phyloP scores from a whole-genome alignment of 805 yeast genomes.

The Metschnikowia continentalis region DNA sequence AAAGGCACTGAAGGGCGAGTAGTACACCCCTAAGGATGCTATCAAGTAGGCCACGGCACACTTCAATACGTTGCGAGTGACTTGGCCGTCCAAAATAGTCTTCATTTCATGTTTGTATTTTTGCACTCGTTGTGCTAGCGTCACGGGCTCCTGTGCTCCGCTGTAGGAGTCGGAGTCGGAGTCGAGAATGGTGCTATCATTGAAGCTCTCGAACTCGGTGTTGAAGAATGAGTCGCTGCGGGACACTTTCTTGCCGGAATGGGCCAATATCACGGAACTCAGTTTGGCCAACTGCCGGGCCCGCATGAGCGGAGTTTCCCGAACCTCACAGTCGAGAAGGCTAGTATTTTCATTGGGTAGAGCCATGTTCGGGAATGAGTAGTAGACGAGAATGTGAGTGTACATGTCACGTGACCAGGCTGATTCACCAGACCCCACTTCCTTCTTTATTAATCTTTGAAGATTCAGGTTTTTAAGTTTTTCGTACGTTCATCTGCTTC shows the following conservation, averaged over 20 bases:
- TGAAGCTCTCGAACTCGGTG: slow-evolving; percentile 22
- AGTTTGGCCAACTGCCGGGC: slow-evolving; percentile 15
- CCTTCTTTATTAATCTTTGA: too few species aligned
- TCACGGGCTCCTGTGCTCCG: neutral
- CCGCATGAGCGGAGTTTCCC: neutral
- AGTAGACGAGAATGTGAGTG: neutral
- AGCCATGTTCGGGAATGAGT: neutral
- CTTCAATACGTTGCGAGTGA: slow-evolving; percentile 43
- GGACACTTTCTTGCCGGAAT: slow-evolving; percentile 37
- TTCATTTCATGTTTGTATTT: neutral
- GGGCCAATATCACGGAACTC: slow-evolving; percentile 37
- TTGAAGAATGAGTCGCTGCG: slow-evolving; percentile 28
- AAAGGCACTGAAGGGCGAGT: slow-evolving; percentile 42
- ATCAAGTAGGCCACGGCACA: slow-evolving; percentile 71
- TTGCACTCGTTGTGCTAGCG: neutral
- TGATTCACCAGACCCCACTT: neutral
- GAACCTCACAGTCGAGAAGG: slow-evolving; percentile 1
- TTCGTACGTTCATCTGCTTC: too few species aligned
- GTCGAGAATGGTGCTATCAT: slow-evolving; percentile 15
- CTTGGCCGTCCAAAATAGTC: slow-evolving; percentile 6
- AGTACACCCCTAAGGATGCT: slow-evolving; percentile 71
- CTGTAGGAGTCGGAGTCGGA: slow-evolving; percentile 12
- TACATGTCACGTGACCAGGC: neutral
- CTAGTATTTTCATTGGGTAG: slow-evolving; percentile 1
- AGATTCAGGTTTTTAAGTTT: too few species aligned